These are phyloP conservation scores for Sanghuangporus baumii DNA, from an alignment of 1,284 basidiomycete species.

Conservation along the genomic window DNA sequence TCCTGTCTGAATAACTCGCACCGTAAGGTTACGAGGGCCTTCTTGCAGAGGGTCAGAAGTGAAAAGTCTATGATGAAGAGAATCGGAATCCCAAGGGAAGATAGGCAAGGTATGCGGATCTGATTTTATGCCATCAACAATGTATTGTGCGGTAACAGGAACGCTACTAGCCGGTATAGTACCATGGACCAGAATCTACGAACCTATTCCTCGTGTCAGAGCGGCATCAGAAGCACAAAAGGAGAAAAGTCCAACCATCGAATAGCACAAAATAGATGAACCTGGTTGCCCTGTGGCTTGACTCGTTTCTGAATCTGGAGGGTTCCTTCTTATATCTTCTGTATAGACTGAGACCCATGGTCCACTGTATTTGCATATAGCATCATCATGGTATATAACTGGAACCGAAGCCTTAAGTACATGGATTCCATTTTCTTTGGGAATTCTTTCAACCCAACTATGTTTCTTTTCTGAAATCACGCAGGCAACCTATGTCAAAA, in stretches of 20 bases:
- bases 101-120: neutral
- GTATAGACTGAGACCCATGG: too few relatives aligned
- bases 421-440: too few relatives aligned
- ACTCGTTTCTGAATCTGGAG: too few relatives aligned
- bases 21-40: conserved; percentile 2
- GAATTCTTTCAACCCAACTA: too few relatives aligned
- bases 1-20: conserved; percentile 5
- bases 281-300: neutral
- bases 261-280: neutral
- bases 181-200: conserved; percentile 2
- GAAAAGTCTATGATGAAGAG: neutral
- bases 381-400: too few relatives aligned
- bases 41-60: neutral
- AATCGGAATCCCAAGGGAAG: neutral
- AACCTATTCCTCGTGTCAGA: neutral
- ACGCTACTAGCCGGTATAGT: neutral
- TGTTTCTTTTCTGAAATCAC: too few relatives aligned
- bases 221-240: neutral
- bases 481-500: too few relatives aligned
- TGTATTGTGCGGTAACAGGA: neutral
- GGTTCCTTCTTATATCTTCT: too few relatives aligned
- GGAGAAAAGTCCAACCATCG: neutral
- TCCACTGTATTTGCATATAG: too few relatives aligned
- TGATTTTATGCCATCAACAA: neutral
- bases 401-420: too few relatives aligned